Base-by-base conservation (phyloP, 1,139 yeast genomes). In the Kurtzmaniella quercitrusa region DNA sequence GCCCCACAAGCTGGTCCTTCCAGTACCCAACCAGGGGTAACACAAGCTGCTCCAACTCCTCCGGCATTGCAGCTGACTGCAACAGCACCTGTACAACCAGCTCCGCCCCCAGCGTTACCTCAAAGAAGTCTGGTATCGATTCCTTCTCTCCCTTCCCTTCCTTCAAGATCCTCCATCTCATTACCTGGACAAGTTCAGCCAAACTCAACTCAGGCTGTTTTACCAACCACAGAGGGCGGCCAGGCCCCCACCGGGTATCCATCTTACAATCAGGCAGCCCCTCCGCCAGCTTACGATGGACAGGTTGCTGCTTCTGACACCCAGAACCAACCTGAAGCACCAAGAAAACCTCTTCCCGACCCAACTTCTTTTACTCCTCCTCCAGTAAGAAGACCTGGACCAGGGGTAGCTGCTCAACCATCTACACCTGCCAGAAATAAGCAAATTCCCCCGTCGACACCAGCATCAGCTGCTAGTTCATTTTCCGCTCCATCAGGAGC, bases 361-460 rank as follows among this genome's bases (percentile, higher is more conserved):
- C 68, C 74, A 1, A 51, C 61, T 1, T 54, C 62, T 19, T 70
- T 73, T 57, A 68, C 73, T 1, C 74, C 76, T 10, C 78, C 78
- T 3, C 78, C 77, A 2, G 50, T 65, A 8, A 72, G 62, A 45
- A 59, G 51, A 46, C 52, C 52, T 40, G 42, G 61, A 38, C 14
- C 18, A 11, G 15, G 33, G 2, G 36, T 17, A 12, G 36, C 36
- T 5, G 36, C 34, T 24, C 14, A 29, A 3, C 37, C 40, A 40
- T 31, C 42, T 15, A 48, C 55, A 16, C 49, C 51, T 9, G 50
- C 56, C 3, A 25, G 33, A 10, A 16, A 31, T 14, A 31, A 11
- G 10, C 36, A 17, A 3, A 8, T 12, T 9, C 11, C 18, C 4
- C 3, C 11, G 5, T 6, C 17, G 5, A 15, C 18, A 15, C 11